Evolutionary conservation across 2,329 filamentous ascomycete species (phyloP).

Genomic region (Penicillium sp.): DNA sequence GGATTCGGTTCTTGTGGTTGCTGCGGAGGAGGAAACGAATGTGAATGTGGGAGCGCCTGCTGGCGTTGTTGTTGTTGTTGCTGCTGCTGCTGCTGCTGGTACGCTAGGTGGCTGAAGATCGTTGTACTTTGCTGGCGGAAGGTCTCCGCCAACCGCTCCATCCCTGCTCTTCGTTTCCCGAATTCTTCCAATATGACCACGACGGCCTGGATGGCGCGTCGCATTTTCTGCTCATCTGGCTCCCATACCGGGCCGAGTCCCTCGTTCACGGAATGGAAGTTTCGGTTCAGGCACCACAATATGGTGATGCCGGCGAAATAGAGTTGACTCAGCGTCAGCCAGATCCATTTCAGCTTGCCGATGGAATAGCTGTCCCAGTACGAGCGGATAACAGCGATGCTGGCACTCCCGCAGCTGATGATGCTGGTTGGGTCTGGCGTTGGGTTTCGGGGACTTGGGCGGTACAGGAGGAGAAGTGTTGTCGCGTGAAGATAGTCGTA

Average conservation of each 20-base stretch:
- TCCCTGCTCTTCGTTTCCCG: slow-evolving; percentile 42
- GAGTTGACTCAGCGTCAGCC: slow-evolving; percentile 45
- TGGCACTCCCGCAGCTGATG: slow-evolving; percentile 45
- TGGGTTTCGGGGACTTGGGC: slow-evolving; percentile 44
- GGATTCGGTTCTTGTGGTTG: slow-evolving; percentile 14
- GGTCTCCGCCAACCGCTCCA: slow-evolving; percentile 43
- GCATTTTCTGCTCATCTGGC: slow-evolving; percentile 43
- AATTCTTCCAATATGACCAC: slow-evolving; percentile 45
- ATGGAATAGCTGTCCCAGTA: slow-evolving; percentile 47
- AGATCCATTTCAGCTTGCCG: slow-evolving; percentile 48
- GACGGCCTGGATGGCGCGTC: slow-evolving; percentile 42
- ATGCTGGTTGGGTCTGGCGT: slow-evolving; percentile 43
- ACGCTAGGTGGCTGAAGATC: slow-evolving; percentile 43
- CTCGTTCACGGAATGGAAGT: slow-evolving; percentile 39
- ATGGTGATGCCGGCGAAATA: slow-evolving; percentile 48
- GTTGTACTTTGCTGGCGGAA: slow-evolving; percentile 45
- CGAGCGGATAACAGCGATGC: slow-evolving; percentile 44
- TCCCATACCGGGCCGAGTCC: slow-evolving; percentile 38
- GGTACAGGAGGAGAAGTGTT: slow-evolving; percentile 44
- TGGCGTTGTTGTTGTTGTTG: slow-evolving; percentile 27
- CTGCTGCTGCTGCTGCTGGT: slow-evolving; percentile 38
- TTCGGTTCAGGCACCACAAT: slow-evolving; percentile 46
- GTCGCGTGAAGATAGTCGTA: slow-evolving; percentile 48
- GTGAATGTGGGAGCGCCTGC: slow-evolving; percentile 7
- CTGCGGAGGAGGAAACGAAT: slow-evolving; percentile 8